Evolutionary conservation across 768 basidiomycete genomes (phyloP).

Genomic region (Boletus pseudopeckii): DNA sequence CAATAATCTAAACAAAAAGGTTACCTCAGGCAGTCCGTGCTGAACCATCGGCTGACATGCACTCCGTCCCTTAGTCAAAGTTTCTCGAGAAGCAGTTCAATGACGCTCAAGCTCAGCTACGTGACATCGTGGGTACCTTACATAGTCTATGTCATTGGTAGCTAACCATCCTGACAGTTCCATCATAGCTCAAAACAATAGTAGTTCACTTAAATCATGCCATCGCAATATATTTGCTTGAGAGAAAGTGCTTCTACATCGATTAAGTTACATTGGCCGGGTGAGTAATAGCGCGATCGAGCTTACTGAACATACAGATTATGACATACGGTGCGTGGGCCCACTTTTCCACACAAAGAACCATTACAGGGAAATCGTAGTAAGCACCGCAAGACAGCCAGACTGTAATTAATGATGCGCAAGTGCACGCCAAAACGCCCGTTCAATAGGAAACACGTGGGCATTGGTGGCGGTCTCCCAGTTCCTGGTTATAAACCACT

Average conservation of each 20-base stretch:
- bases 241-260: neutral
- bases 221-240: conserved; percentile 9
- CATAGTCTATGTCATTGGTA: neutral
- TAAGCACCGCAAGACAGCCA: neutral
- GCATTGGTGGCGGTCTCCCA: conserved; percentile 20
- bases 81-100: conserved; percentile 93
- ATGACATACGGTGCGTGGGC: neutral
- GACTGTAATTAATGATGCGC: conserved; percentile 5
- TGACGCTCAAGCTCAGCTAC: conserved; percentile 82
- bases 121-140: conserved; percentile 65
- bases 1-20: conserved; percentile 80
- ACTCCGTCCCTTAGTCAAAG: conserved; percentile 57
- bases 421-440: conserved; percentile 13
- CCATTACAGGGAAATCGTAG: neutral
- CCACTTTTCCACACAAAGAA: neutral
- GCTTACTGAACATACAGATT: neutral
- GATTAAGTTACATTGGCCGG: neutral
- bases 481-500: conserved; percentile 29
- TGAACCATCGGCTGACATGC: neutral
- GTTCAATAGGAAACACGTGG: conserved; percentile 21
- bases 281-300: neutral
- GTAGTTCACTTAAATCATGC: conserved; percentile 9
- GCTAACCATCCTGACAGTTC: conserved; percentile 22
- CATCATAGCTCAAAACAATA: conserved; percentile 29
- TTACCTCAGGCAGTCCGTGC: conserved; percentile 23